Conservation (phyloP, 2,329 filamentous ascomycete genomes). For the Thermomyces lanuginosus region DNA sequence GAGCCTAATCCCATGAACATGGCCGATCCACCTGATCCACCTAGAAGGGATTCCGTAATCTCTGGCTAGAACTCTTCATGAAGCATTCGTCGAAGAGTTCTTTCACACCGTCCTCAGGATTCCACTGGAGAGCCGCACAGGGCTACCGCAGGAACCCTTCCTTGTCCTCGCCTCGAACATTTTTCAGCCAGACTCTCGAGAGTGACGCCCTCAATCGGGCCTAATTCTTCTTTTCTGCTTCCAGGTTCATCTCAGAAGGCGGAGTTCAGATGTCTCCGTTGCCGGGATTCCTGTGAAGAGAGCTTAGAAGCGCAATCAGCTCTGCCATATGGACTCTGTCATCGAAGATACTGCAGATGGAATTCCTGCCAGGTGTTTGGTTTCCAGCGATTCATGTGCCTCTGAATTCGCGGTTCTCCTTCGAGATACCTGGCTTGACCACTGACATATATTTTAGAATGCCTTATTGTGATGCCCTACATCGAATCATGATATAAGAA, state of each 20-base stretch:
- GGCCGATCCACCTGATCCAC: no score
- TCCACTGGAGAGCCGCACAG: constrained; percentile 1
- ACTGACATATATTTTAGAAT: no score
- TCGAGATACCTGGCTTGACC: no score
- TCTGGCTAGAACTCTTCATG: constrained; percentile 1
- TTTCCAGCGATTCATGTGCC: no score
- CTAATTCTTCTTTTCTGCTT: neutral
- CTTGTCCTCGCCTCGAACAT: constrained; percentile 2
- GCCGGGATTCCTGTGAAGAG: neutral
- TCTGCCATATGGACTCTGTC: constrained; percentile 4
- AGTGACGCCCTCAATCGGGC: neutral
- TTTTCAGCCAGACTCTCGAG: constrained; percentile 1
- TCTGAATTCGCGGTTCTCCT: no score
- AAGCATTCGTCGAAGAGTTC: constrained; percentile 2
- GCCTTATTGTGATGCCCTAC: no score
- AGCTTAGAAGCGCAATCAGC: neutral
- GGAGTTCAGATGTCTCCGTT: constrained; percentile 1
- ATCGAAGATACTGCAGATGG: constrained; percentile 4
- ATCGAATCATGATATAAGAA: no score
- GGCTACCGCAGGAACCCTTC: constrained; percentile 3
- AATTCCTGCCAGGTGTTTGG: no score
- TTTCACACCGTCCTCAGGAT: neutral
- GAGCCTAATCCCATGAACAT: no score
- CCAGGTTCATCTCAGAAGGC: constrained; percentile 1
- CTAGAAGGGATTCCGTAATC: no score